Evolutionary conservation across 2,329 filamentous ascomycete genomes (phyloP).

Genomic region (Nemania serpens): DNA sequence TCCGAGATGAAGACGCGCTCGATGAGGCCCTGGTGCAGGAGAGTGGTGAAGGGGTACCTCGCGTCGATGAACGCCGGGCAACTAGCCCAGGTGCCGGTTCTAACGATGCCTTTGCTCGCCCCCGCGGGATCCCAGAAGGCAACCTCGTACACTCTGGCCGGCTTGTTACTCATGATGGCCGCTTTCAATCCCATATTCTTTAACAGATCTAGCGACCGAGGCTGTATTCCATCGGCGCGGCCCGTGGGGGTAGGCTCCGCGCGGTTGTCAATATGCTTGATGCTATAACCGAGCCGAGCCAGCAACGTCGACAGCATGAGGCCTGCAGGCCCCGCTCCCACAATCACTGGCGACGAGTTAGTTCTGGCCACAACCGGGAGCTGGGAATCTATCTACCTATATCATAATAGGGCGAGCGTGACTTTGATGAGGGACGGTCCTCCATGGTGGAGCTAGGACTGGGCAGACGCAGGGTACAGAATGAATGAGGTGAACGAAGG

Average conservation of each 20-base stretch:
- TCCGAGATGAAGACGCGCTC: conserved; percentile 72
- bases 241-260: conserved; percentile 83
- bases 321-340: conserved; percentile 88
- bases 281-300: conserved; percentile 89
- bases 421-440: conserved; percentile 27
- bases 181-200: conserved; percentile 90
- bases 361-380: conserved; percentile 24
- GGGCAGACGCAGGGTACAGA: background rate
- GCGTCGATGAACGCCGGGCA: conserved; percentile 84
- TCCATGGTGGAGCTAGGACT: conserved; percentile 30
- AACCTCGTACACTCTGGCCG: conserved; percentile 81
- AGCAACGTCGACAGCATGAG: conserved; percentile 86
- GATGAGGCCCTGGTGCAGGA: conserved; percentile 73
- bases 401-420: conserved; percentile 45
- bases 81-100: conserved; percentile 79
- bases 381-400: conserved; percentile 45
- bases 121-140: conserved; percentile 72
- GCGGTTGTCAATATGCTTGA: conserved; percentile 93
- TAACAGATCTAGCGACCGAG: conserved; percentile 82
- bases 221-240: conserved; percentile 90
- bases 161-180: conserved; percentile 83
- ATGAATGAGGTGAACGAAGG: conserved; percentile 3
- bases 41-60: conserved; percentile 71
- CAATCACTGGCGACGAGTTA: conserved; percentile 65
- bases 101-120: conserved; percentile 61